These are phyloP conservation scores for Debaryomyces tyrocola DNA, from an alignment of 805 yeast species.

Conservation along the genomic window DNA sequence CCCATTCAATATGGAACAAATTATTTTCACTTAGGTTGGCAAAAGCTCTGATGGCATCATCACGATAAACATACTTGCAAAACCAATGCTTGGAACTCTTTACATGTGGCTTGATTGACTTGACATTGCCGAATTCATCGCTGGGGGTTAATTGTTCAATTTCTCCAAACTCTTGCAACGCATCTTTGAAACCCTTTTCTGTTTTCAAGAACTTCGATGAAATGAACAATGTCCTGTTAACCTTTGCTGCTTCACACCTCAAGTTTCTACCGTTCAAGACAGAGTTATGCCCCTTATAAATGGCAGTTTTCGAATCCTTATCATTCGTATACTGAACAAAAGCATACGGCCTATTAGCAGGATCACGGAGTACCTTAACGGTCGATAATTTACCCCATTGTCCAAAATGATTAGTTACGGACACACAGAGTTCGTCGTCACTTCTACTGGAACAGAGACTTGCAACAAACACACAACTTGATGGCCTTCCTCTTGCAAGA, in stretches of 20 bases:
- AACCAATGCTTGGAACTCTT: conserved; percentile 58
- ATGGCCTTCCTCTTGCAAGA: conserved; percentile 59
- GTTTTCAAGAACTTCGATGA: conserved; percentile 27
- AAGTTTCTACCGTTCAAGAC: conserved; percentile 70
- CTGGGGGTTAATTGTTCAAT: conserved; percentile 61
- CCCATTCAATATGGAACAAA: conserved; percentile 76
- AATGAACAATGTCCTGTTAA: conserved; percentile 79
- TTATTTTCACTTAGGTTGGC: conserved; percentile 60
- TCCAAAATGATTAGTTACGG: conserved; percentile 68
- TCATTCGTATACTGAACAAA: conserved; percentile 83
- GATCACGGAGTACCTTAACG: conserved; percentile 83
- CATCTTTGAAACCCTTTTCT: conserved; percentile 34
- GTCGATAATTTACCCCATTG: conserved; percentile 70
- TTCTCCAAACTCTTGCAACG: conserved; percentile 64
- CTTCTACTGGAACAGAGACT: conserved; percentile 63
- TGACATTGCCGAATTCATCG: conserved; percentile 31
- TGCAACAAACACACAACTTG: conserved; percentile 88
- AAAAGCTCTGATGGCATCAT: conserved; percentile 84
- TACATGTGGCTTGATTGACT: conserved; percentile 4
- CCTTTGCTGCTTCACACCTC: conserved; percentile 89
- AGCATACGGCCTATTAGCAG: conserved; percentile 82
- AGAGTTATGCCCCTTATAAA: conserved; percentile 67
- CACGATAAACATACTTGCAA: conserved; percentile 74
- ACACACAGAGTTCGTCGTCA: conserved; percentile 70
- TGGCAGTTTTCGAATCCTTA: conserved; percentile 66